Base-by-base conservation (phyloP, 129 eudicot genomes). In the Smallanthus sonchifolius region DNA sequence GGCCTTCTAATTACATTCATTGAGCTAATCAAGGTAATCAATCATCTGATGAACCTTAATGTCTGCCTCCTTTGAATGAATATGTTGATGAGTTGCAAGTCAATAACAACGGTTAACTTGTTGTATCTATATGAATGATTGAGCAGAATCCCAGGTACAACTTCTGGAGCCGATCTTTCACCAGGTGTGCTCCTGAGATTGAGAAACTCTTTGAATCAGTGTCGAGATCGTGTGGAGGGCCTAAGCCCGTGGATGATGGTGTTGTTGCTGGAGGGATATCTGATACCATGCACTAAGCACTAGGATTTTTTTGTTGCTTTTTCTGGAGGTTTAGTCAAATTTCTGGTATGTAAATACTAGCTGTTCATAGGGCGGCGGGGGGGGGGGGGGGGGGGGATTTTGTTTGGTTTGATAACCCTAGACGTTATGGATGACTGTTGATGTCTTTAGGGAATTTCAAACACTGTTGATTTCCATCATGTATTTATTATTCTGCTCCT, bases 171-270 rank as follows among this genome's bases (percentile, higher is more conserved):
- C 80, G 90, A 38, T 73, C 86, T 2, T 95, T 95, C 81, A 95
- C 99, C 47, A 91, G 97, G 81, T 95, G 97, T 81, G 97, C 96
- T 6, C 97, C 99, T 1, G 99, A 95, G 83, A 91, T 95, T 37
- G 99, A 95, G 80, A 91, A 91, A 60, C 82, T 95, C 17, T 95
- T 95, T 43, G 96, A 95, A 45, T 95, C 99, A 0, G 99, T 91
- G 55, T 91, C 96, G 2, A 87, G 99, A 77, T 88, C 97, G 36
- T 95, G 96, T 59, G 97, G 99, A 10, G 97, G 96, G 40, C 90
- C 96, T 2, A 95, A 95, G 60, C 89, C 97, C 17, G 94, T 85
- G 47, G 96, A 91, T 28, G 97, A 95, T 13, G 75, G 86, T 45
- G 85, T 86, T 20, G 90, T 85, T 44, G 80, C 89, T 0, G 93